Conservation (phyloP, 2,329 filamentous ascomycete genomes). For the Neofusicoccum umdonicola region DNA sequence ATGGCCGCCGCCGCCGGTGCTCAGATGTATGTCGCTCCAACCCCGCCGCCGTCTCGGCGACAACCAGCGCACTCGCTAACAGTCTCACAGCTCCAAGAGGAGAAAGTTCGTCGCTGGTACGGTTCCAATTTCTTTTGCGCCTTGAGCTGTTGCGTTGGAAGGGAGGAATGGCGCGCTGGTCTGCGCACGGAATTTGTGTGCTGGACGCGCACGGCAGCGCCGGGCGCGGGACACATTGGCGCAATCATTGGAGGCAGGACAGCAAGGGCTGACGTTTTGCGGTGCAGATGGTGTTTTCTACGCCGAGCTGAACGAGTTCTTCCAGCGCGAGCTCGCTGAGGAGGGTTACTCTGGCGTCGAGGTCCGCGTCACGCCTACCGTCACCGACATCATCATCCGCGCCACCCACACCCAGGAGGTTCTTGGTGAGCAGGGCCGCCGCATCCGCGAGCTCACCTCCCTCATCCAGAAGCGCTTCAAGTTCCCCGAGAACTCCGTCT, state of each 20-base stretch:
- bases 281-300: constrained; percentile 93
- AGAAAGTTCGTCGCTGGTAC: constrained; percentile 63
- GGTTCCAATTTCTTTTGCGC: constrained; percentile 22
- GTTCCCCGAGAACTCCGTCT: constrained; percentile 99
- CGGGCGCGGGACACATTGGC: constrained; percentile 24
- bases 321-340: constrained; percentile 99
- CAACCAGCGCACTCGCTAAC: constrained; percentile 26
- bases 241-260: constrained; percentile 67
- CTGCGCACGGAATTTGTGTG: neutral
- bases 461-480: constrained; percentile 99
- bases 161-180: neutral
- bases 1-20: constrained; percentile 41
- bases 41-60: neutral
- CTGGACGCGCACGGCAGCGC: neutral
- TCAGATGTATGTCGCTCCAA: constrained; percentile 37
- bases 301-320: constrained; percentile 99
- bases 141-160: constrained; percentile 14
- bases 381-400: constrained; percentile 99
- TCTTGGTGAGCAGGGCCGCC: constrained; percentile 98
- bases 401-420: constrained; percentile 99
- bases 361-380: constrained; percentile 98
- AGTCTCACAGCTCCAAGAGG: constrained; percentile 70
- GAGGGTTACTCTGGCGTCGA: constrained; percentile 99
- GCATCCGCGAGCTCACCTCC: constrained; percentile 99
- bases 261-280: constrained; percentile 6